These are phyloP conservation scores for Fusarium keratoplasticum DNA, from an alignment of 2,329 filamentous ascomycete genomes.

Conservation along the genomic window DNA sequence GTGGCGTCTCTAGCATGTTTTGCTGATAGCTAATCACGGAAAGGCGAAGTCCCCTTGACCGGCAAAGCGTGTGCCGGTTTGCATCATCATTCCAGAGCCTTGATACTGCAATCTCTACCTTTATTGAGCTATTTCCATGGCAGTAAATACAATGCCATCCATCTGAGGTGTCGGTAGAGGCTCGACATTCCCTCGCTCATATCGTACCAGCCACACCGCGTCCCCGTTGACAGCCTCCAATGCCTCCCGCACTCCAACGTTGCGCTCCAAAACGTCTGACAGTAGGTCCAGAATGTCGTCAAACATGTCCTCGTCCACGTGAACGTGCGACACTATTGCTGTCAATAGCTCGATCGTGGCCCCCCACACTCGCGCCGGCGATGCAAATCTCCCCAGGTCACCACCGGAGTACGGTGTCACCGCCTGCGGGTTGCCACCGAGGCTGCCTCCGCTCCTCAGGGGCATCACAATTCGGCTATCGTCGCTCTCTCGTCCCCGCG, in stretches of 20 bases:
- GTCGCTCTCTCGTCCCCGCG: conserved; percentile 28
- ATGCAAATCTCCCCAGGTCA: conserved; percentile 69
- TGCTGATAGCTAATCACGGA: not conserved
- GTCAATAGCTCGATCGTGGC: conserved; percentile 69
- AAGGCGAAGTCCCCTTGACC: not conserved
- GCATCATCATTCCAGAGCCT: not conserved
- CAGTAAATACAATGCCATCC: conserved; percentile 56
- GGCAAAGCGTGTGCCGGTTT: not conserved
- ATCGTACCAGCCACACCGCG: conserved; percentile 78
- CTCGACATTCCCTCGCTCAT: conserved; percentile 57
- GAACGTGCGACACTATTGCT: conserved; percentile 71
- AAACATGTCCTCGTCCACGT: conserved; percentile 75
- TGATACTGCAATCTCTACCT: not conserved
- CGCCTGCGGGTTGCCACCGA: conserved; percentile 31
- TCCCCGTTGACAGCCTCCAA: conserved; percentile 77
- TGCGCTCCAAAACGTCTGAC: conserved; percentile 58
- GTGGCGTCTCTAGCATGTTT: conserved; percentile 1
- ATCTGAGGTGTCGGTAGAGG: conserved; percentile 53
- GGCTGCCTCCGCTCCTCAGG: conserved; percentile 39
- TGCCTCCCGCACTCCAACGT: conserved; percentile 63
- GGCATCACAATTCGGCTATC: conserved; percentile 50
- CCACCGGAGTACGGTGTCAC: conserved; percentile 42
- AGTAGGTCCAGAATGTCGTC: conserved; percentile 77
- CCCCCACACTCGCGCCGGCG: conserved; percentile 73
- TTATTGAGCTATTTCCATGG: conserved; percentile 39